A percentile compares a stretch with the other conserved stretches of the same genome.
These are phyloP conservation scores for Biscutella auriculata DNA, from an alignment of 441 rosid species.

Conservation along the genomic window DNA sequence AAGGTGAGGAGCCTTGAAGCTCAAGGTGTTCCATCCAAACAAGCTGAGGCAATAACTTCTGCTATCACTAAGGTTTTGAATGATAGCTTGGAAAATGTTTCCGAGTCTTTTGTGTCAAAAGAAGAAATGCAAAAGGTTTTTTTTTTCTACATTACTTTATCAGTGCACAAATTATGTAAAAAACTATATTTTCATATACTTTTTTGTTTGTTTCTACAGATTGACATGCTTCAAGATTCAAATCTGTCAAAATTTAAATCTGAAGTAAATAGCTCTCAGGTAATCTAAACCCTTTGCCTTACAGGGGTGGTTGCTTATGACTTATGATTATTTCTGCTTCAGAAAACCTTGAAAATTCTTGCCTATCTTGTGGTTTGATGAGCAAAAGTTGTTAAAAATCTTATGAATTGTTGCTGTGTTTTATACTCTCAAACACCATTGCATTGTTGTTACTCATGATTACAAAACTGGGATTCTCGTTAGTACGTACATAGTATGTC, in stretches of 20 bases:
- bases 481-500: background rate
- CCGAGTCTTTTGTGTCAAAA: slow-evolving; percentile 67
- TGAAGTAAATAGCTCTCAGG: slow-evolving; percentile 79
- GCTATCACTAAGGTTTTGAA: slow-evolving; percentile 78
- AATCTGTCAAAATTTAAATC: slow-evolving; percentile 75
- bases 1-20: slow-evolving; percentile 87
- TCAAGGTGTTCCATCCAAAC: slow-evolving; percentile 77
- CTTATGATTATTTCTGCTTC: background rate
- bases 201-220: slow-evolving; percentile 25
- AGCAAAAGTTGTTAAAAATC: background rate
- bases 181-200: background rate
- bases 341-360: background rate
- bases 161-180: background rate
- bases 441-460: background rate
- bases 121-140: slow-evolving; percentile 76
- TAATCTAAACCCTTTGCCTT: too few relatives aligned
- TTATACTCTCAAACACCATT: background rate
- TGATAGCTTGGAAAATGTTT: slow-evolving; percentile 79
- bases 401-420: background rate
- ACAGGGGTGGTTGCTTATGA: background rate
- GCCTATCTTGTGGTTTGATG: background rate
- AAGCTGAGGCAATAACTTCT: slow-evolving; percentile 80
- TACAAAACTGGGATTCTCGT: background rate
- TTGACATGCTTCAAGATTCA: slow-evolving; percentile 66
- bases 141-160: background rate